Base-by-base conservation (phyloP, 805 yeast species). In the Ogataea pilisensis region DNA sequence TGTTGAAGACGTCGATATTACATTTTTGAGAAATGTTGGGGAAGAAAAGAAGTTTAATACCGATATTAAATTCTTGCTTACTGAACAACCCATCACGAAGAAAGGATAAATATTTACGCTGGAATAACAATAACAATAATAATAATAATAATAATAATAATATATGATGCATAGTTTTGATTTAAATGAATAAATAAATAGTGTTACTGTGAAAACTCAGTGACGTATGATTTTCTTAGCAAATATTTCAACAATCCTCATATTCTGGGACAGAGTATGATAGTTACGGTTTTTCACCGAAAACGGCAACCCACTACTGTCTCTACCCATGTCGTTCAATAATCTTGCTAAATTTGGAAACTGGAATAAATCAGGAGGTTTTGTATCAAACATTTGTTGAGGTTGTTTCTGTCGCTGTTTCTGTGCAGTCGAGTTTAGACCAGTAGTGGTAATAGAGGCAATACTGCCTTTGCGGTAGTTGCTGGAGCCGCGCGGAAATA, bases 181-280 rank as follows among this genome's bases (percentile, higher is more conserved):
- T n/a, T n/a, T 54, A 50, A 42, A 49, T 50, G 41, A 50, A 48
- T 37, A 48, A 44, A 31, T 48, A 50, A 33, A 29, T 21, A n/a
- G n/a, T n/a, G n/a, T n/a, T n/a, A n/a, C n/a, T n/a, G n/a, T 22
- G 26, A 22, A 22, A 7, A 22, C 26, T 27, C 18, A 29, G 19
- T 41, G 48, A 30, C 42, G 50, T 9, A 36, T 27, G 8, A 42
- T 27, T 27, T 37, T 47, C 22, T 38, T 44, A 17, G 38, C 42
- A 5, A 39, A 17, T 16, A 8, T 36, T 8, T 28, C 27, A 13
- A 28, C 21, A 14, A 16, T 9, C 14, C 21, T 20, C 27, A 20
- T 14, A 11, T 35, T 19, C 11, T 13, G n/a, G 7, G n/a, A 11
- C 13, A 28, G 13, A 27, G 17, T 3, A 18, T 18, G 31, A 18